Evolutionary conservation across 805 yeast species (phyloP).

Genomic region (Scheffersomyces ergatensis): DNA sequence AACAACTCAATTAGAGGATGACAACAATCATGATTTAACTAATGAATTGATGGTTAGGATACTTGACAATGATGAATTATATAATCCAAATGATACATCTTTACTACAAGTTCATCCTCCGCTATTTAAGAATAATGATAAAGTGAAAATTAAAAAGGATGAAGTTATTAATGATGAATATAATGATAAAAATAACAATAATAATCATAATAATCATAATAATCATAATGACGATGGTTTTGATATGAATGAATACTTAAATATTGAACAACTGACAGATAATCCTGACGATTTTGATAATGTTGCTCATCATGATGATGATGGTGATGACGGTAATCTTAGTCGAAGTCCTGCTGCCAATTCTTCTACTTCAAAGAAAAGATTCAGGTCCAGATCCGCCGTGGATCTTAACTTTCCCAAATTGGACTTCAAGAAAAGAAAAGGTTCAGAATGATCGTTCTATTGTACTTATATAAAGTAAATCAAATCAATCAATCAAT

Average conservation of each 20-base stretch:
- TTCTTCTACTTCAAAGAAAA: background rate
- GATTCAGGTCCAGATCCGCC: slow-evolving; percentile 5
- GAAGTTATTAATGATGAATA: background rate
- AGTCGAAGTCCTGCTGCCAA: no score
- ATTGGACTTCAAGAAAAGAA: slow-evolving; percentile 2
- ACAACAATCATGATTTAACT: background rate
- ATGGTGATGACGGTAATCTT: no score
- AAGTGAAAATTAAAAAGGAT: background rate
- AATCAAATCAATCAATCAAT: no score
- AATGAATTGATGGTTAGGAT: background rate
- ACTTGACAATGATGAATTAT: background rate
- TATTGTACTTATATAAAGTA: no score
- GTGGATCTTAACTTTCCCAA: slow-evolving; percentile 8
- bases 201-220: background rate
- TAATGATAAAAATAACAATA: background rate
- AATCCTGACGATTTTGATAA: no score
- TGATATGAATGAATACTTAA: no score
- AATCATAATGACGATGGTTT: no score
- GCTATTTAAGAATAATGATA: background rate
- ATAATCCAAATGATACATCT: background rate
- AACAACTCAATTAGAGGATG: no score
- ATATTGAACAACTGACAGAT: no score
- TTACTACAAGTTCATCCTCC: background rate
- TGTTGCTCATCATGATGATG: no score
- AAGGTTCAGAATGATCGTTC: no score